Base-by-base conservation (phyloP, 495 filamentous ascomycete species). In the Xylaria venustula region DNA sequence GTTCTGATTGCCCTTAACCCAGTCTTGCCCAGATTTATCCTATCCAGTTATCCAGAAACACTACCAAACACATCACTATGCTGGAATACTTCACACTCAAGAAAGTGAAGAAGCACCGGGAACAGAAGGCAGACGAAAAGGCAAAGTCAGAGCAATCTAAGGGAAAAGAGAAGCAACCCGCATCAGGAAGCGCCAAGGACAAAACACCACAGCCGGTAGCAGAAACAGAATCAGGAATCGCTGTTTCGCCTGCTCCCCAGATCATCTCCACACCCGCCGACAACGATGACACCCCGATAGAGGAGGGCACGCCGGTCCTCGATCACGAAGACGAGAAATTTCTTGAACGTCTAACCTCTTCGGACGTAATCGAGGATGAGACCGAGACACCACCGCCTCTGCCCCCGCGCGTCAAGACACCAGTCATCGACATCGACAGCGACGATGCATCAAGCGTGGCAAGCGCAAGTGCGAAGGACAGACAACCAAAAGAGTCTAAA, bases 91-190 rank as follows among this genome's bases (percentile, higher is more conserved):
- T 78, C 60, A 57, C 67, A 2, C 69, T 68, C 65, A 75, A 76
- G 64, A 74, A 77, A 44, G 64, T 62, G 58, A 74, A 81, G 72
- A 80, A 81, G 69, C 70, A 77, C 62, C 71, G 68, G 30, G 73
- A 70, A 4, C 72, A 71, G 25, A 75, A 77, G 54, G 70, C 67
- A 14, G 75, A 74, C 25, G 73, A 71, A 41, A 62, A 66, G 56
- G 58, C 62, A 61, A 25, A 73, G 37, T 46, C 69, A 61, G 60
- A 60, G 48, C 32, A 65, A 44, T 46, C 58, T 69, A 32, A 61
- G 62, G 40, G 51, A 64, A n/a, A 65, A 71, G 20, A 56, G 14
- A 45, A 12, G 60, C 57, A 42, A 32, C 40, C 34, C 7, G 15
- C 14, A 36, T 15, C 20, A 7, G 15, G 26, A 19, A 54, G 22